A percentile compares a stretch with the other conserved stretches of the same genome.
Conservation (phyloP, 2,329 filamentous ascomycete genomes). For the Scedosporium boydii region DNA sequence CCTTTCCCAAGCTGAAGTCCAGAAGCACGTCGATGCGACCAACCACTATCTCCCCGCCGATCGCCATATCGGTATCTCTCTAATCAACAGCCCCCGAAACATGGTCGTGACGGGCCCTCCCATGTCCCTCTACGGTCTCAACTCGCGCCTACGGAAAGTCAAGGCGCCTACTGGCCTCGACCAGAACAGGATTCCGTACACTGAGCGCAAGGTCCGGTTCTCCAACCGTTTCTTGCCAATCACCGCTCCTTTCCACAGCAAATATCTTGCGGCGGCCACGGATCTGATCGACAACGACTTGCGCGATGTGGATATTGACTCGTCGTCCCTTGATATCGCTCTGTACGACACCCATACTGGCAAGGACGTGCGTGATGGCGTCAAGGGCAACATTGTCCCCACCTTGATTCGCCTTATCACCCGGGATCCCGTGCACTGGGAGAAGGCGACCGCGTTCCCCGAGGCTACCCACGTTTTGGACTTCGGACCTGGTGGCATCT, state of each 20-base stretch:
- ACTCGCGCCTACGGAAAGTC: slow-evolving; percentile 88
- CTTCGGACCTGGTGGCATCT: slow-evolving; percentile 94
- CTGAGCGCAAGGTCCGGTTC: slow-evolving; percentile 91
- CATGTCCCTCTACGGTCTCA: slow-evolving; percentile 91
- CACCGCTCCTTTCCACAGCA: slow-evolving; percentile 96
- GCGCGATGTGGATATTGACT: slow-evolving; percentile 68
- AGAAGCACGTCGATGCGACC: slow-evolving; percentile 93
- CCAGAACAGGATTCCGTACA: slow-evolving; percentile 88
- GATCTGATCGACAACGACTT: slow-evolving; percentile 79
- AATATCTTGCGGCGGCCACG: slow-evolving; percentile 77
- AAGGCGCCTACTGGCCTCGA: slow-evolving; percentile 97
- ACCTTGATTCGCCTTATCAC: slow-evolving; percentile 87
- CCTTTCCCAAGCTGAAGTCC: slow-evolving; percentile 75
- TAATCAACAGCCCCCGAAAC: slow-evolving; percentile 94
- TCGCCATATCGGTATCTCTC: slow-evolving; percentile 86
- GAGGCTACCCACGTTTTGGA: slow-evolving; percentile 89
- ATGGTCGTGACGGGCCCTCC: slow-evolving; percentile 95
- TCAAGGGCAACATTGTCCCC: slow-evolving; percentile 73
- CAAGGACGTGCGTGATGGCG: slow-evolving; percentile 64
- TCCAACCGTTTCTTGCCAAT: slow-evolving; percentile 96
- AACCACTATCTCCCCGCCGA: slow-evolving; percentile 93
- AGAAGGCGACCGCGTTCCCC: slow-evolving; percentile 84
- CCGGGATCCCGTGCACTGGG: slow-evolving; percentile 90
- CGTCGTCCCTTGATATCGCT: slow-evolving; percentile 65
- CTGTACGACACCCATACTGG: slow-evolving; percentile 89